phyloP scores from a whole-genome alignment of 2,329 filamentous ascomycete species.

The Penicillium sp. region DNA sequence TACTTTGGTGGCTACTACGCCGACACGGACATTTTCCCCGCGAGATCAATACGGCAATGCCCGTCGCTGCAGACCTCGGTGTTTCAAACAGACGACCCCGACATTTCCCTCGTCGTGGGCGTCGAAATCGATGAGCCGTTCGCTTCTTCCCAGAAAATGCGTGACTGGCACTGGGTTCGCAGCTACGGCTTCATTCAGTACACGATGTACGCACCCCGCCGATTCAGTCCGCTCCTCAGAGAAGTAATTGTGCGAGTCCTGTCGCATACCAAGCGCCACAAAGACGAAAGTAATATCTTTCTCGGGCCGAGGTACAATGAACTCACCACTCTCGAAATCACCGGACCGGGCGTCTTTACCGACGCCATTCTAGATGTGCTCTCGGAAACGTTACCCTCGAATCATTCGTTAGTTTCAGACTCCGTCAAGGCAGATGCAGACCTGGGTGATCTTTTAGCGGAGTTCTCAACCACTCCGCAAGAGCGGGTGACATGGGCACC shows the following conservation, averaged over 20 bases:
- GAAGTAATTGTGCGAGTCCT: conserved; percentile 38
- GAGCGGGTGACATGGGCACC: conserved; percentile 41
- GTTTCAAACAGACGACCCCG: conserved; percentile 17
- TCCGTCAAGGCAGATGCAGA: conserved; percentile 31
- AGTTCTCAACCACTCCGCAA: conserved; percentile 9
- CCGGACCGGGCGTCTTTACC: conserved; percentile 41
- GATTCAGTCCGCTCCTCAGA: conserved; percentile 40
- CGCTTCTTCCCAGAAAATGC: conserved; percentile 36
- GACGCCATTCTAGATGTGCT: conserved; percentile 39
- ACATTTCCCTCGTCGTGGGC: conserved; percentile 40
- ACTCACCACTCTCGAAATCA: conserved; percentile 36
- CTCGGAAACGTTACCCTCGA: conserved; percentile 32
- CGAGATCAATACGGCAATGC: conserved; percentile 34
- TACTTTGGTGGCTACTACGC: conserved; percentile 44
- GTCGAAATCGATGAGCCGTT: conserved; percentile 44
- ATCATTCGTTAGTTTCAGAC: conserved; percentile 30
- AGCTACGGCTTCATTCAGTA: conserved; percentile 42
- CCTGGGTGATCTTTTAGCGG: conserved; percentile 27
- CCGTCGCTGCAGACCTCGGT: conserved; percentile 29
- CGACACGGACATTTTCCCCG: conserved; percentile 39
- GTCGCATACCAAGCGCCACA: conserved; percentile 36
- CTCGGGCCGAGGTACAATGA: conserved; percentile 30
- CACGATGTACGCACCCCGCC: conserved; percentile 39
- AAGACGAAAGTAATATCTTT: conserved; percentile 20
- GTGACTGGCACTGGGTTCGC: conserved; percentile 40